Evolutionary conservation across 768 basidiomycete genomes (phyloP).

Genomic region (Gymnopilus junonius): DNA sequence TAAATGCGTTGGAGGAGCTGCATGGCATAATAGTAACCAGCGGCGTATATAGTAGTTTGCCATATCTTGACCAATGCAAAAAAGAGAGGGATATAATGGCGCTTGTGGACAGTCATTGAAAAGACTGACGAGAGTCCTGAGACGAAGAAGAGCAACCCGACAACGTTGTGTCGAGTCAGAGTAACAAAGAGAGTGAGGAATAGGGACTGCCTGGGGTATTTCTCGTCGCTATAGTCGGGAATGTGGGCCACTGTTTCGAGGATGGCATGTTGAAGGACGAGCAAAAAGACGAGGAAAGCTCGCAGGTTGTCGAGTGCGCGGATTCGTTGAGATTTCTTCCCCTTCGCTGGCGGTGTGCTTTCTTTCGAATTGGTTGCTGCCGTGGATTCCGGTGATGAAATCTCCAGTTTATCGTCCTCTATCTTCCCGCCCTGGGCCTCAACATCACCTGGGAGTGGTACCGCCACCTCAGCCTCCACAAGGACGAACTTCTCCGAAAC

Average conservation of each 20-base stretch:
- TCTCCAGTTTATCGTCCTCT: not conserved
- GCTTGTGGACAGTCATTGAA: not conserved
- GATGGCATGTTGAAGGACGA: not conserved
- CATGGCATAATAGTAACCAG: not conserved
- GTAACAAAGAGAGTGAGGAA: not conserved
- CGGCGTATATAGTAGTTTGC: not conserved
- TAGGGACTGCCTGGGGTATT: not conserved
- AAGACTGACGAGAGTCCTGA: not conserved
- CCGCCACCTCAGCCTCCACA: not conserved
- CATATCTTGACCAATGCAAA: not conserved
- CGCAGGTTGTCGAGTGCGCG: constrained; percentile 1
- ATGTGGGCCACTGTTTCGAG: not conserved
- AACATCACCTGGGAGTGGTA: not conserved
- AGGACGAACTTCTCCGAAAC: not conserved
- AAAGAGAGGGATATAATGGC: not conserved
- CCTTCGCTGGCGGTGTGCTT: not conserved
- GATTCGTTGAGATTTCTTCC: not conserved
- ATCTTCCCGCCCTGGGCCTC: not conserved
- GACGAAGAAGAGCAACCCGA: not conserved
- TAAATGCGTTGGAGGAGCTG: not conserved
- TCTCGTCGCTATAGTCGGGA: not conserved
- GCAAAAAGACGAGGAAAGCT: constrained; percentile 1
- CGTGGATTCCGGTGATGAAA: not conserved
- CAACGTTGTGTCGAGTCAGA: not conserved
- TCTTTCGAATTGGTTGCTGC: not conserved